Evolutionary conservation across 2,329 filamentous ascomycete genomes (phyloP), one percentile per base, ranked within the genome.

Genomic region (Hypoxylon sp.): DNA sequence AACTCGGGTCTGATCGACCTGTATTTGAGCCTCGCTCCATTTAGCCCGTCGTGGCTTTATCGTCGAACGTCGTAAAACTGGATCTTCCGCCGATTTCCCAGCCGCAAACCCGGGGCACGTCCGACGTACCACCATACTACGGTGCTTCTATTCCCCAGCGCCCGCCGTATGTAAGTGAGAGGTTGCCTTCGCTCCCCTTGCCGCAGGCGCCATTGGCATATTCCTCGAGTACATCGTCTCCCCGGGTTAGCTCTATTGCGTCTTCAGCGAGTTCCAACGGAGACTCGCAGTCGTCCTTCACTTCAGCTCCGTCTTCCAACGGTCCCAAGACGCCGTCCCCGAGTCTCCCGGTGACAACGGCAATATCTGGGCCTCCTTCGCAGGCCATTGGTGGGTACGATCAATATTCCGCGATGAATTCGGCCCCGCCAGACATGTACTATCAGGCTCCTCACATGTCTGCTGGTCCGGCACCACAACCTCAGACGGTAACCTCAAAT

Each of bases 11-110:
- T 27, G 25, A 56, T 59, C 63, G 67, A 54, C 63, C 65, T 70
- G 52, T 61, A 57, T 64, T 58, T 65, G 63, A 70, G 61, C 57
- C 61, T 57, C 12, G 23, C 25, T 50, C 34, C 23, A n/a, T 32
- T 23, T 45, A 61, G 70, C 67, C 65, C 66, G 57, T 68, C 63
- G 59, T 65, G 71, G 73, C 76, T 75, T 75, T 74, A 62, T 67
- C 70, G 67, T 73, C 78, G 83, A 88, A 82, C 57, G 91, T 89
- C 92, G 92, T 88, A 90, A 96, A 94, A 86, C 93, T 96, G 93
- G 93, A 94, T 92, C 89, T 94, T 81, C 91, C 92, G 83, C 92
- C 92, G 83, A 91, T 94, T 78, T 91, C 91, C 78, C 90, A 92
- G 84, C 88, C 92, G 84, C 90, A 92, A 82, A 88, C 90, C 87